Base-by-base conservation (phyloP, 2,329 filamentous ascomycete genomes). In the Colletotrichum incanum region DNA sequence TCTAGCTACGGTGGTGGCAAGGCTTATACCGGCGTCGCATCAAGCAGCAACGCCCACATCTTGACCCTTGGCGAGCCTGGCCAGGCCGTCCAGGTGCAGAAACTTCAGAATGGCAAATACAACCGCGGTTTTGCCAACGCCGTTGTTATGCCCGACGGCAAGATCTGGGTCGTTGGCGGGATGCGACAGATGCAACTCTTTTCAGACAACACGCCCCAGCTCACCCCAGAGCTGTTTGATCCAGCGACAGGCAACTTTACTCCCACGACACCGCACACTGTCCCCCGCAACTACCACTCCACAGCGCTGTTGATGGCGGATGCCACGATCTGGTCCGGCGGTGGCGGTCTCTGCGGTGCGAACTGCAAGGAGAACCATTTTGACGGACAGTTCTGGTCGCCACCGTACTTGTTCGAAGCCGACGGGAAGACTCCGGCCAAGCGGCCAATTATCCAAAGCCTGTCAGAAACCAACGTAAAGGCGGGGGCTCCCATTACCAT, bases 381-480 rank as follows among this genome's bases (percentile, higher is more conserved):
- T 41, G 86, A 91, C 71, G 87, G 78, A 2, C 85, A 91, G 77
- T 85, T 91, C 62, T 91, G 85, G 77, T 83, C 81, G 5, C 89
- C 89, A 0, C 84, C 86, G 0, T 91, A 91, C 72, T 84, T 91
- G 0, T 85, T 89, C 67, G 84, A 84, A 23, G 49, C 64, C 5
- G 79, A 85, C 47, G 87, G 86, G 8, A 74, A 77, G 18, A 75
- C 76, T 4, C 73, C 71, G 0, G 83, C 83, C 5, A 72, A 78
- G 0, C 82, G 86, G 1, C 87, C 88, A 0, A 74, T 77, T 2
- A 87, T 89, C 64, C 64, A 75, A 0, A 76, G 73, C 5, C 78
- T 84, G 1, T 80, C 72, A 2, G 77, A 81, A 8, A 77, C 75
- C 0, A 77, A 23, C 14, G 64, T 66, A 18, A 71, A 62, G 56